phyloP scores from a whole-genome alignment of 306 rosid genomes.

The Rubus idaeus region DNA sequence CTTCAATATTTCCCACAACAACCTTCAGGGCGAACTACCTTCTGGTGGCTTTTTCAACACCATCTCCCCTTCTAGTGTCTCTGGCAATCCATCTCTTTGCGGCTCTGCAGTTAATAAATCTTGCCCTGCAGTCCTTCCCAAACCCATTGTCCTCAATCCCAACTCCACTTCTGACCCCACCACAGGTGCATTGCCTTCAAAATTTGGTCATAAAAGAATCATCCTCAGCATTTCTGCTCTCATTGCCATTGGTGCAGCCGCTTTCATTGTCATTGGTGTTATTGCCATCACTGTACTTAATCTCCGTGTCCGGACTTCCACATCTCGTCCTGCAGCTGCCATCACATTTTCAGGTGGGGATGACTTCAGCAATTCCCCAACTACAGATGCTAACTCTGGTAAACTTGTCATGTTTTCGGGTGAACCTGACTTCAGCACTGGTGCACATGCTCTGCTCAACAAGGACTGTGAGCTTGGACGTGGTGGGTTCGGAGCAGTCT shows the following conservation, averaged over 20 bases:
- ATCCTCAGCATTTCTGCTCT: slow-evolving; percentile 98
- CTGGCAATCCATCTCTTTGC: slow-evolving; percentile 85
- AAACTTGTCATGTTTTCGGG: slow-evolving; percentile 99
- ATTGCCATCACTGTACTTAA: slow-evolving; percentile 91
- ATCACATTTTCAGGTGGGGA: slow-evolving; percentile 81
- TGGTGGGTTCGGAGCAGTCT: slow-evolving; percentile 96
- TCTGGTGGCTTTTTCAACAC: slow-evolving; percentile 92
- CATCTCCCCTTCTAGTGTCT: slow-evolving; percentile 66
- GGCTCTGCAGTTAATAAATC: slow-evolving; percentile 82
- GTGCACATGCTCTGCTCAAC: slow-evolving; percentile 94
- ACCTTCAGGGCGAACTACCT: slow-evolving; percentile 88
- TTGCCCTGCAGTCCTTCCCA: slow-evolving; percentile 85
- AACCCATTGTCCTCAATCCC: slow-evolving; percentile 96
- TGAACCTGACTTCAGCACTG: slow-evolving; percentile 90
- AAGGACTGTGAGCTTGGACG: slow-evolving; percentile 99
- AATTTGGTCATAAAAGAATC: slow-evolving; percentile 66
- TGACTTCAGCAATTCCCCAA: slow-evolving; percentile 84
- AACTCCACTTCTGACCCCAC: slow-evolving; percentile 65
- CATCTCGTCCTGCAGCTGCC: slow-evolving; percentile 54
- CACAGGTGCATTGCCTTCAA: slow-evolving; percentile 51
- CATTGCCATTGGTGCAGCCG: slow-evolving; percentile 98
- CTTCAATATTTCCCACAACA: slow-evolving; percentile 93
- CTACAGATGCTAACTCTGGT: slow-evolving; percentile 93
- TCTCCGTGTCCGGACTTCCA: slow-evolving; percentile 69
- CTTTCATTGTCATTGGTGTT: slow-evolving; percentile 87